These are phyloP conservation scores for Colletotrichum godetiae DNA, from an alignment of 2,329 filamentous ascomycete species.

Conservation along the genomic window DNA sequence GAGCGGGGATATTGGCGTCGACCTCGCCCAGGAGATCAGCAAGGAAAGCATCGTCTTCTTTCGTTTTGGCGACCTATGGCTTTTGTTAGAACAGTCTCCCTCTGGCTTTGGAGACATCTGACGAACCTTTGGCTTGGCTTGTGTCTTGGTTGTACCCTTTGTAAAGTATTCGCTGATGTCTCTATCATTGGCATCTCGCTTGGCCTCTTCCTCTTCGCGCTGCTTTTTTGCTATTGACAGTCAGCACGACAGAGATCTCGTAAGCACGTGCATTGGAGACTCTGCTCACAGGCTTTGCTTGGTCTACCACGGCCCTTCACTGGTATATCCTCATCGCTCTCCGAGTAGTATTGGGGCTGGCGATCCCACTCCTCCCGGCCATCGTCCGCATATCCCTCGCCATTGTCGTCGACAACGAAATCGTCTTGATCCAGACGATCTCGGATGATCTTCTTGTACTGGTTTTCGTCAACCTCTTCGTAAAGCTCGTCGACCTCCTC, in stretches of 20 bases:
- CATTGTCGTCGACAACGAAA: slow-evolving; percentile 98
- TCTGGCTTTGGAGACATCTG: neutral
- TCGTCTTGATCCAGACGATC: slow-evolving; percentile 92
- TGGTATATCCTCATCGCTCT: slow-evolving; percentile 76
- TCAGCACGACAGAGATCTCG: slow-evolving; percentile 6
- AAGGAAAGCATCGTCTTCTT: slow-evolving; percentile 91
- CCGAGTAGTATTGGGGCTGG: slow-evolving; percentile 72
- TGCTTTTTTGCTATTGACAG: slow-evolving; percentile 80
- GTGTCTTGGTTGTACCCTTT: slow-evolving; percentile 73
- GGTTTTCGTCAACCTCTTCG: slow-evolving; percentile 95
- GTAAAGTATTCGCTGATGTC: slow-evolving; percentile 96
- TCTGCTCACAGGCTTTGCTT: slow-evolving; percentile 60
- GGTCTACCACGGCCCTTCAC: slow-evolving; percentile 60
- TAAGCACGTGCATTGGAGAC: neutral
- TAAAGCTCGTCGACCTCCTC: slow-evolving; percentile 88
- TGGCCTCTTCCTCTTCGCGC: slow-evolving; percentile 86
- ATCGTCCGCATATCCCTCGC: slow-evolving; percentile 95
- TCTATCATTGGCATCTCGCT: slow-evolving; percentile 87
- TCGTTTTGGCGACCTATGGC: slow-evolving; percentile 76
- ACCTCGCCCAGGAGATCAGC: slow-evolving; percentile 87
- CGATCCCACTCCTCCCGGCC: slow-evolving; percentile 95
- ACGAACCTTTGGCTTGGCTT: slow-evolving; percentile 83
- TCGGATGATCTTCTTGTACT: slow-evolving; percentile 96
- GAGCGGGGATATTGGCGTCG: slow-evolving; percentile 74
- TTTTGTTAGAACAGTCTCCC: neutral